A percentile compares a stretch with the other conserved stretches of the same genome.
These are phyloP conservation scores for Vigna unguiculata DNA, from an alignment of 306 rosid species.

Conservation along the genomic window DNA sequence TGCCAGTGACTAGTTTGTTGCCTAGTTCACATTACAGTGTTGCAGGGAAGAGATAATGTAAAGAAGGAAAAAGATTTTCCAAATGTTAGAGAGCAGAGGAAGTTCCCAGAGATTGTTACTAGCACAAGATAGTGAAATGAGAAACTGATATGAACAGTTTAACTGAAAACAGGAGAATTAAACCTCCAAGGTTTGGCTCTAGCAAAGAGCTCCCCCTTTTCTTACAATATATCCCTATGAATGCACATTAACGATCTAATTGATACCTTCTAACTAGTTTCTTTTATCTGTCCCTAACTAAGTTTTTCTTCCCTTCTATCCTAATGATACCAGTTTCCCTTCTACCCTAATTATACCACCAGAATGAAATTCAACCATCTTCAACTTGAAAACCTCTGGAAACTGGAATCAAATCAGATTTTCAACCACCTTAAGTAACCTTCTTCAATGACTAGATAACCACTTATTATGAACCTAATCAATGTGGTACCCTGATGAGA, in stretches of 20 bases:
- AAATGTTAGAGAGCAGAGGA: background rate
- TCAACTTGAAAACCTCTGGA: background rate
- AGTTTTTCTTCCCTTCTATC: background rate
- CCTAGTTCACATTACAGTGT: background rate
- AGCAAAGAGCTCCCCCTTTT: too few relatives aligned
- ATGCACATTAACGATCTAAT: too few relatives aligned
- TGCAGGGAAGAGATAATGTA: background rate
- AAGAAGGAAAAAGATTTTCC: background rate
- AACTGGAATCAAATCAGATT: background rate
- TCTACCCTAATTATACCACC: background rate
- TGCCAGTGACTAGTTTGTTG: background rate
- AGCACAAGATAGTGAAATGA: background rate
- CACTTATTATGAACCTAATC: background rate
- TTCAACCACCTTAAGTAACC: background rate
- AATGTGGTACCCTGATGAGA: background rate
- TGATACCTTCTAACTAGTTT: too few relatives aligned
- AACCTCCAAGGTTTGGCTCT: too few relatives aligned
- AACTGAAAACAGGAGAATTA: too few relatives aligned
- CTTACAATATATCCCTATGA: too few relatives aligned
- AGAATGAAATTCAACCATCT: background rate
- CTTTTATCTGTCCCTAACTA: too few relatives aligned
- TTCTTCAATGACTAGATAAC: background rate
- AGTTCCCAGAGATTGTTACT: background rate
- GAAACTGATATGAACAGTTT: too few relatives aligned
- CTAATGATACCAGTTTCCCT: too few relatives aligned